Base-by-base conservation (phyloP, 2,329 filamentous ascomycete genomes). In the Nannizzia gypsea region DNA sequence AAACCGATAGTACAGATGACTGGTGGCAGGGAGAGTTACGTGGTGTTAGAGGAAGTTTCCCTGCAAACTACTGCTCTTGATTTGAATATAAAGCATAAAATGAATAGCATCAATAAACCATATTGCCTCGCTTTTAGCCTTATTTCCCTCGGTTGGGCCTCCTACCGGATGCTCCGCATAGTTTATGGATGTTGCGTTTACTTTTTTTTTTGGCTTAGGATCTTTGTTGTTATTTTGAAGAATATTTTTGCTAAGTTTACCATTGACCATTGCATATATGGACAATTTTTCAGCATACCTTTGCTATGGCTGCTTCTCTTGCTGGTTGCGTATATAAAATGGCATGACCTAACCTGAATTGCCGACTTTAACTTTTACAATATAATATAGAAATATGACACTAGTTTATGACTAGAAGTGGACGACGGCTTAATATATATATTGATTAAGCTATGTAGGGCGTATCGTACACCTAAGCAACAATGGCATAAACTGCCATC, bases 1-100 rank as follows among this genome's bases (percentile, higher is more conserved):
- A 87, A 76, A 93, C 89, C 1, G 81, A 83, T 5, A 90, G 85
- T 63, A 86, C 83, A 22, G 87, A 93, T 73, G 89, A 93, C 69
- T 95, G 89, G 89, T 95, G 89, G 89, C 82, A 89, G 63, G 89
- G 89, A 11, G 88, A 93, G 71, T 64, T 91, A 13, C 77, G 78
- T 44, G 89, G 89, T 0, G 71, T 77, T 26, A 81, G 79, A 68
- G 89, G 89, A 2, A 84, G 78, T 65, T 95, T 95, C 69, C 89
- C 89, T 0, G 89, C 89, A 5, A 95, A 95, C 72, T 95, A 95
- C 73, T 89, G 86, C 68, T 80, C 80, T 66, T 71, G 57, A 66
- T 20, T 15, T 5, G 26, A 13, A 44, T 24, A 13, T 9, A 50
- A 50, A 50, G 31, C 31, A 36, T 50, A 50, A 54, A 54, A 54